Evolutionary conservation across 1,139 yeast species (phyloP), one percentile per base, ranked within the genome.

Genomic region (Candida frijolesensis): DNA sequence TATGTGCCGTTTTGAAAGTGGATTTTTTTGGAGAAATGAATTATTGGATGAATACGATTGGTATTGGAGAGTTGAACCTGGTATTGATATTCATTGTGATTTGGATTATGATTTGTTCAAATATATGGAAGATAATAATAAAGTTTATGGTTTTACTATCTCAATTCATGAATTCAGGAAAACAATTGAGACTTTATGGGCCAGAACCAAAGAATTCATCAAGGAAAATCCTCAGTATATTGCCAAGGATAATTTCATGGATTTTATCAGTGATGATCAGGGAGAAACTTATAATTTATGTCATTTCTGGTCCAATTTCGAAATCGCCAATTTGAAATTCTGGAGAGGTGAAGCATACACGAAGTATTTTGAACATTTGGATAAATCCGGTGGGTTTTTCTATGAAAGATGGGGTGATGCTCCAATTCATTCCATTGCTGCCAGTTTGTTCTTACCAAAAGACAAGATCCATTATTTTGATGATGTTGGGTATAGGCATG

Each of bases 41-140:
- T 65, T 87, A 54, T 83, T 92, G 45, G 73, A 65, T 50, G 76
- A 82, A 50, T 78, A 82, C 54, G 90, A 89, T 54, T 91, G 96
- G 95, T 91, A 90, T 70, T 91, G 97, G 97, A 76, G 97, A 49
- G 90, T 92, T 9, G 97, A 92, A 66, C 97, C 97, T 1, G 86
- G 87, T 56, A 94, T 92, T 43, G 86, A 89, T 56, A 90, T 89
- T 65, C 90, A 78, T 63, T 92, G 98, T 68, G 97, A 91, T 66
- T 70, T 90, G 46, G 87, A 96, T 0, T 90, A 91, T 68, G 97
- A 92, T 68, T 96, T 97, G 16, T 92, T 92, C 63, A 60, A 79
- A 22, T 90, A 87, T 60, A 89, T 92, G 97, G 82, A 82, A 49
- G 76, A 74, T 49, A 63, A 67, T 51, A 80, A 82, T 44, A 91